Percentiles rank a stretch among this genome's conserved stretches.
Conservation (phyloP, 2,329 filamentous ascomycete genomes). For the Colletotrichum karsti region DNA sequence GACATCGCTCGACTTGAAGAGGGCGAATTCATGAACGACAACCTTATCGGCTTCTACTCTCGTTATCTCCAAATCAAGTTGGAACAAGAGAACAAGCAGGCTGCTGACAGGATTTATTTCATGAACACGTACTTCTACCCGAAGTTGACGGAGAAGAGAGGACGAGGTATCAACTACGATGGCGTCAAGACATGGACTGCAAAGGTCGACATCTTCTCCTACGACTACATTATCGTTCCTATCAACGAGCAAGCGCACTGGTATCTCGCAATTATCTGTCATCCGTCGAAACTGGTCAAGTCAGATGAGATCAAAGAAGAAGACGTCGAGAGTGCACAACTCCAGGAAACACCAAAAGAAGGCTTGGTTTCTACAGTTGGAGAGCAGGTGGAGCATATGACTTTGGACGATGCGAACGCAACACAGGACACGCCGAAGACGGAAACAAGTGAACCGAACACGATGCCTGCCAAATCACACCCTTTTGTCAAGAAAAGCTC, state of each 20-base stretch:
- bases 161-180: constrained; percentile 78
- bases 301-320: constrained; percentile 11
- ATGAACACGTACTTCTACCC: constrained; percentile 95
- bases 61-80: constrained; percentile 73
- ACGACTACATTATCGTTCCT: constrained; percentile 90
- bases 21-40: constrained; percentile 91
- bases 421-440: background rate
- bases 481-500: constrained; percentile 12
- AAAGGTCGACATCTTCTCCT: constrained; percentile 82
- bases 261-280: constrained; percentile 96
- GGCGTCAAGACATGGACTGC: constrained; percentile 89
- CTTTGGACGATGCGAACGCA: background rate
- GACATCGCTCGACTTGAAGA: constrained; percentile 84
- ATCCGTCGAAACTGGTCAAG: constrained; percentile 71
- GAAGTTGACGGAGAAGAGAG: constrained; percentile 70
- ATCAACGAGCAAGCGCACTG: constrained; percentile 90
- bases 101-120: constrained; percentile 77
- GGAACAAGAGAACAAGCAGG: constrained; percentile 60
- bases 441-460: background rate
- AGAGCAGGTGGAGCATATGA: constrained; percentile 14
- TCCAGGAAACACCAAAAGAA: constrained; percentile 22
- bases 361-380: constrained; percentile 4
- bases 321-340: background rate
- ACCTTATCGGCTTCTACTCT: constrained; percentile 88
- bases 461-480: constrained; percentile 10